Evolutionary conservation across 768 basidiomycete genomes (phyloP), one percentile per base, ranked within the genome.

Genomic region (Trametes maxima): DNA sequence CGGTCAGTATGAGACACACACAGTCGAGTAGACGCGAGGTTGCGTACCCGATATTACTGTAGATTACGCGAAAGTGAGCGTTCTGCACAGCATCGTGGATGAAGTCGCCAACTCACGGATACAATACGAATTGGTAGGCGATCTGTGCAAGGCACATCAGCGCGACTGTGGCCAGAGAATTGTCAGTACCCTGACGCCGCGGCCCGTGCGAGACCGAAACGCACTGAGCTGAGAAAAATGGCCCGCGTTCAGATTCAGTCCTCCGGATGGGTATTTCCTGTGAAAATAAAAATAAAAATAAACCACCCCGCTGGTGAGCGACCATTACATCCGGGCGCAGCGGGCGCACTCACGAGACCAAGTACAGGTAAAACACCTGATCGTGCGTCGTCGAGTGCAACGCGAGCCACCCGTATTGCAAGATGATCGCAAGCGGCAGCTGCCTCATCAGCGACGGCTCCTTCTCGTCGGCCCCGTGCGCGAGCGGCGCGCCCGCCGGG

Each of bases 121-220:
- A 94, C 37, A 93, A 81, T 70, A 92, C 86, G 70, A 94, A 95
- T 69, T 95, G 95, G 71, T 95, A 96, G 39, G 87, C 85, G 53
- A 97, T 90, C 73, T 95, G 94, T 62, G 87, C 91, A n/a, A 94
- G 80, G 74, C 93, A 95, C 95, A 97, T 96, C 57, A 96, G 68
- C 6, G 92, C 92, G 71, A 92, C 92, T 94, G 65, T n/a, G 28
- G 28, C 28, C 3, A 36, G 5, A 22, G 1, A 3, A 12, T 17
- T 64, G n/a, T 22, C 50, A n/a, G 24, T 4, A 5, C 6, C 11
- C 24, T 21, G 64, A 28, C 66, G 47, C 21, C 37, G 19, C 43
- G 45, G 17, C 25, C n/a, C 43, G 6, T 16, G 51, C 25, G 14
- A n/a, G 3, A 12, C 8, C 24, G 6, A 10, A 39, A 76, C 84